Base-by-base conservation (phyloP, 1,139 yeast genomes). In the Taiozyma sp. region DNA sequence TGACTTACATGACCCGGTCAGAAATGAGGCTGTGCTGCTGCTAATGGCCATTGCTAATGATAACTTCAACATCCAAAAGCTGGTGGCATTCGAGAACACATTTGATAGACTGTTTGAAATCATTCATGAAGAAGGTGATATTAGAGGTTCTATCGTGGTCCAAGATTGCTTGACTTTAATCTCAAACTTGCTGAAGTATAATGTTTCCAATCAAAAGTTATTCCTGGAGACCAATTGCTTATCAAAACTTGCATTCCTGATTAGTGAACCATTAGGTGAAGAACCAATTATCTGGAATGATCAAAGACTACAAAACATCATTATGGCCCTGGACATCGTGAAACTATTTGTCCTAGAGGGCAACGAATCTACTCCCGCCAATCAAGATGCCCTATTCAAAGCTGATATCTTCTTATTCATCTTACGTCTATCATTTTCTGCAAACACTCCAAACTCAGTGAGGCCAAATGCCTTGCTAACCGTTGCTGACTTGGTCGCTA, bases 51-150 rank as follows among this genome's bases (percentile, higher is more conserved):
- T 93, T 3, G 96, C 84, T 9, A 84, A 86, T 58, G 87, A 87
- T 54, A 90, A 91, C 62, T 81, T 84, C 56, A 95, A 90, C 65
- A 84, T 93, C 43, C 99, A 95, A 66, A 92, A 92, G 65, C 73
- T 93, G 24, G 96, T 93, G 16, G 99, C 96, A 0, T 95, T 95
- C 65, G 98, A 93, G 66, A 92, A 90, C 57, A 87, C 96, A 0
- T 92, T 93, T 65, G 97, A 90, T 57, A 81, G 78, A 57, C 70
- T 92, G 19, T 91, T 93, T 61, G 76, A 74, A 42, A 87, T 93
- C 14, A 84, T 93, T 28, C 83, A 82, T 29, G 87, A 83, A 57
- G 98, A 93, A 67, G 97, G 97, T 22, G 97, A 97, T 0, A 77
- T 91, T 12, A 77, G 92, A 52, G 97, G 96, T 8, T 91, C 96